Evolutionary conservation across 441 rosid species (phyloP).

Genomic region (Populus hybrid): DNA sequence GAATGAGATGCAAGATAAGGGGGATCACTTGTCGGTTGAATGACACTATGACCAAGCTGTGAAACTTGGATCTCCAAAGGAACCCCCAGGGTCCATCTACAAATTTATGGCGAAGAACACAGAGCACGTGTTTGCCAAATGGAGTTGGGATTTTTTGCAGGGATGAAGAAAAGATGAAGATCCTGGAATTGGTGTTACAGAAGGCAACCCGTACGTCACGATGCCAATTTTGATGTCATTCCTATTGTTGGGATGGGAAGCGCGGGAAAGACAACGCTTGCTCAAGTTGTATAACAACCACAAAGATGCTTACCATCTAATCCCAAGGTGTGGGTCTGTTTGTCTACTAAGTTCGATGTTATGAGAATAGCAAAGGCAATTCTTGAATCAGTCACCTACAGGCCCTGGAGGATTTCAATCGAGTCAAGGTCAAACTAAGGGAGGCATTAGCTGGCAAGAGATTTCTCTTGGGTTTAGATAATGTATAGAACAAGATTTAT

Average conservation of each 20-base stretch:
- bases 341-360: conserved; percentile 1
- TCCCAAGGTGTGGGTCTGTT: conserved; percentile 1
- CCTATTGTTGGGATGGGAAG: conserved; percentile 1
- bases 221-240: not conserved
- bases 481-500: conserved; percentile 14
- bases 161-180: not conserved
- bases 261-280: conserved; percentile 3
- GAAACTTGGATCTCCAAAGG: not conserved
- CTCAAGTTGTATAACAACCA: not conserved
- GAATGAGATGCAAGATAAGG: not conserved
- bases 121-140: not conserved
- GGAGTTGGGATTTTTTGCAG: not conserved
- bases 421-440: not conserved
- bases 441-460: not conserved
- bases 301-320: not conserved
- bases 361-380: not conserved
- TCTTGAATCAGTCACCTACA: not conserved
- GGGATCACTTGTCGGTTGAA: not conserved
- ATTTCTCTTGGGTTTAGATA: conserved; percentile 21
- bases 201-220: not conserved
- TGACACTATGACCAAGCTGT: not conserved
- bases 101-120: not conserved
- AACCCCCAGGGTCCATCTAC: no score
- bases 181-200: not conserved
- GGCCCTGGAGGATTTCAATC: not conserved